Percentiles rank a stretch among this genome's conserved stretches.
phyloP scores from a whole-genome alignment of 495 filamentous ascomycete genomes.

The Aeminium ludgeri region DNA sequence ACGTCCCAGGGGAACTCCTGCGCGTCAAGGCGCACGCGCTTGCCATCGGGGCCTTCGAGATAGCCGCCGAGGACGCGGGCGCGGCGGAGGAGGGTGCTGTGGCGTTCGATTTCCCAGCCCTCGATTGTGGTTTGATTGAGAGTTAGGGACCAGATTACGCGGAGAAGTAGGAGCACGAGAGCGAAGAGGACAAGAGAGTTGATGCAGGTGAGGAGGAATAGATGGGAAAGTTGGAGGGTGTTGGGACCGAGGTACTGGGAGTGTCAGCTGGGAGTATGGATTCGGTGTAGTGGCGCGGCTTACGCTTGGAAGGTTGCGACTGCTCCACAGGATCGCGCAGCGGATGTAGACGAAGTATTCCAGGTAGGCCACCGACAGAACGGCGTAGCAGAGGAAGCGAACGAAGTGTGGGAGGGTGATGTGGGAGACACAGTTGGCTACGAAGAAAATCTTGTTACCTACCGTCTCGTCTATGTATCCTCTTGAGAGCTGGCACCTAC shows the following conservation, averaged over 20 bases:
- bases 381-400: slow-evolving; percentile 70
- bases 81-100: slow-evolving; percentile 53
- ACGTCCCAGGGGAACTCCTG: slow-evolving; percentile 90
- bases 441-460: slow-evolving; percentile 10
- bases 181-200: slow-evolving; percentile 48
- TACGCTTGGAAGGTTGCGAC: slow-evolving; percentile 51
- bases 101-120: slow-evolving; percentile 78
- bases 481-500: slow-evolving; percentile 12
- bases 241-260: slow-evolving; percentile 60
- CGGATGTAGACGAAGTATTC: slow-evolving; percentile 42
- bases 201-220: slow-evolving; percentile 46
- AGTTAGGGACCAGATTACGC: slow-evolving; percentile 39
- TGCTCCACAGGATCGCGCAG: slow-evolving; percentile 43
- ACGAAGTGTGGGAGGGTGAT: slow-evolving; percentile 79
- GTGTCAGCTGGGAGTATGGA: not conserved
- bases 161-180: slow-evolving; percentile 45
- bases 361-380: slow-evolving; percentile 48
- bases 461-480: slow-evolving; percentile 1
- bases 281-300: slow-evolving; percentile 11
- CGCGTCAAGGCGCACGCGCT: slow-evolving; percentile 35
- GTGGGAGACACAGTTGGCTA: slow-evolving; percentile 71
- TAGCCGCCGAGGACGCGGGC: slow-evolving; percentile 40
- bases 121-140: slow-evolving; percentile 76
- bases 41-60: slow-evolving; percentile 44
- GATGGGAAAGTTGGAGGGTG: slow-evolving; percentile 39